Conservation (phyloP, 2,329 filamentous ascomycete species). For the Cladosporium colombiae region DNA sequence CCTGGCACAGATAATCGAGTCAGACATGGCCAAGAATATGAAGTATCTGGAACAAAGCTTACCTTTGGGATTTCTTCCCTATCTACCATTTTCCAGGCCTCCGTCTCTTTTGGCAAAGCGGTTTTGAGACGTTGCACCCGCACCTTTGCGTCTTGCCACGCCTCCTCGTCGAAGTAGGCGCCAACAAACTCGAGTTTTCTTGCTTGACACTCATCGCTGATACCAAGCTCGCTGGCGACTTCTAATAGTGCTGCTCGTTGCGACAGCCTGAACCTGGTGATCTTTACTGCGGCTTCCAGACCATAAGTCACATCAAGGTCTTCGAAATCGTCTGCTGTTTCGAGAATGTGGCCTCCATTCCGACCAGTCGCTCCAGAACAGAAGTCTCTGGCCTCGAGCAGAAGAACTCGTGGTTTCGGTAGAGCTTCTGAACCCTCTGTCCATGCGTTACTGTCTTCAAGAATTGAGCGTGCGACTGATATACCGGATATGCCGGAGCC, state of each 20-base stretch:
- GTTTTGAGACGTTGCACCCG: background rate
- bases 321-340: background rate
- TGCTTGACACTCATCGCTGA: background rate
- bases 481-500: background rate
- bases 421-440: background rate
- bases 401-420: background rate
- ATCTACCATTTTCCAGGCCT: background rate
- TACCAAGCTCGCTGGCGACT: background rate
- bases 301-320: background rate
- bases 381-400: constrained; percentile 22
- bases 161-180: background rate
- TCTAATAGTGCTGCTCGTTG: background rate
- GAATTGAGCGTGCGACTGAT: background rate
- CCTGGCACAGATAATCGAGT: background rate
- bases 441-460: background rate
- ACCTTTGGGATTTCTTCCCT: background rate
- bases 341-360: constrained; percentile 22
- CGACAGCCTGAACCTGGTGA: background rate
- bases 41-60: background rate
- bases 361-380: constrained; percentile 23
- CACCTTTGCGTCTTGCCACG: background rate
- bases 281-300: background rate
- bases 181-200: background rate
- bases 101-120: background rate
- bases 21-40: background rate